These are phyloP conservation scores for Neurospora sublineolata DNA, from an alignment of 495 filamentous ascomycete genomes.

Conservation along the genomic window DNA sequence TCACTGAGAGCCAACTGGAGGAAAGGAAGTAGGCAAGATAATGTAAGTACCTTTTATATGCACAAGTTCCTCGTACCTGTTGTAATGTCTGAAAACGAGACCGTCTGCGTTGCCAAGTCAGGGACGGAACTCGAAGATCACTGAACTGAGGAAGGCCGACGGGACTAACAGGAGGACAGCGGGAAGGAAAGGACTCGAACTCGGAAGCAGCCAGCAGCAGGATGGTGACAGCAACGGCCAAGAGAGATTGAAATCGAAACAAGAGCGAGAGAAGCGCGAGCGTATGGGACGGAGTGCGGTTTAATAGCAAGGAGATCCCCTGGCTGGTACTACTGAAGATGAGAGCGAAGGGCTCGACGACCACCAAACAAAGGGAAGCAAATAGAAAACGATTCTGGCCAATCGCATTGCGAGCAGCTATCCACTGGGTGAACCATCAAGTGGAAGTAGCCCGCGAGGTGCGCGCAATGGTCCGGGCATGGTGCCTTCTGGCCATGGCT, in stretches of 20 bases:
- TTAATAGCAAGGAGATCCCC: not conserved
- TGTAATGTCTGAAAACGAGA: not conserved
- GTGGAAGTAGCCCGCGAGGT: not conserved
- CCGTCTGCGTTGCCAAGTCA: not conserved
- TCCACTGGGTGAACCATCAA: not conserved
- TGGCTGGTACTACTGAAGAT: not conserved
- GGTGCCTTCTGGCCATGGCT: not conserved
- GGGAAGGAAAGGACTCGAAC: not conserved
- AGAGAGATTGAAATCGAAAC: not conserved
- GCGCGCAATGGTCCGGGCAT: not conserved
- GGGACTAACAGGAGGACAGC: not conserved
- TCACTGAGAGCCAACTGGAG: not conserved
- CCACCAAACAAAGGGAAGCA: conserved; percentile 3
- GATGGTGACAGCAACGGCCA: not conserved
- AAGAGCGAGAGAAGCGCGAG: not conserved
- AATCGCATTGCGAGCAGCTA: not conserved
- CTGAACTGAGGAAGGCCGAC: not conserved
- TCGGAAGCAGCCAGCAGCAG: not conserved
- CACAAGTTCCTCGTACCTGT: not conserved
- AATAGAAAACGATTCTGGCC: not conserved
- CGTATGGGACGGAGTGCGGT: not conserved
- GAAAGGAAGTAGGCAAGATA: not conserved
- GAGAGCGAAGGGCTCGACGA: not conserved
- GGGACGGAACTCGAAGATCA: not conserved
- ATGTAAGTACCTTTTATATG: not conserved